Conservation (phyloP, 2,329 filamentous ascomycete species). For the Chrysoporthe deuterocubensis region DNA sequence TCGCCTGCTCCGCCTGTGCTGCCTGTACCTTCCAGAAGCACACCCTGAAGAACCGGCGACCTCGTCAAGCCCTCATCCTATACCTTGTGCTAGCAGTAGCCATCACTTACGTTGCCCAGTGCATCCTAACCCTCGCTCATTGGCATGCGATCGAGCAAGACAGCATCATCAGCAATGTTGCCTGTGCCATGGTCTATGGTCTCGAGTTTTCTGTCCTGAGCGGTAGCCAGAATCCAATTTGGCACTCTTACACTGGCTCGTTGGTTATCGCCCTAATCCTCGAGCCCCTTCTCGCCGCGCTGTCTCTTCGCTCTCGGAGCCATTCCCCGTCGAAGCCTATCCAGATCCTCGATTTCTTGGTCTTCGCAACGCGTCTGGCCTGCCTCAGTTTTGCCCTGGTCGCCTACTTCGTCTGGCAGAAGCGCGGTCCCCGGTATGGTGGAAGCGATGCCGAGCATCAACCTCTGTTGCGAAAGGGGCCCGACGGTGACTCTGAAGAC, state of each 20-base stretch:
- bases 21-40: constrained; percentile 58
- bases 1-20: constrained; percentile 53
- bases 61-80: constrained; percentile 45
- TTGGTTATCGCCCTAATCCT: constrained; percentile 62
- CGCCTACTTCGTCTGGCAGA: constrained; percentile 35
- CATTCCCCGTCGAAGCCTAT: constrained; percentile 19
- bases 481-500: constrained; percentile 30
- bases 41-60: constrained; percentile 29
- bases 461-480: constrained; percentile 55
- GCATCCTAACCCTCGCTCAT: constrained; percentile 41
- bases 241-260: constrained; percentile 67
- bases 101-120: constrained; percentile 53
- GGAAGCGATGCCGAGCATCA: constrained; percentile 61
- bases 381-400: constrained; percentile 41
- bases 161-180: constrained; percentile 60
- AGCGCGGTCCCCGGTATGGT: constrained; percentile 30
- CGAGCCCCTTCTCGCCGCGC: constrained; percentile 51
- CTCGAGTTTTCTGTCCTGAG: constrained; percentile 60
- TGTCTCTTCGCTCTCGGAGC: constrained; percentile 31
- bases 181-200: constrained; percentile 67
- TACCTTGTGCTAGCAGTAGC: constrained; percentile 49
- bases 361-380: constrained; percentile 40
- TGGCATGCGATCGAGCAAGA: constrained; percentile 43
- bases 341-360: constrained; percentile 37
- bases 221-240: constrained; percentile 55